A percentile compares a stretch with the other conserved stretches of the same genome.
phyloP scores from a whole-genome alignment of 768 basidiomycete species.

The Fomitopsis pulvina region DNA sequence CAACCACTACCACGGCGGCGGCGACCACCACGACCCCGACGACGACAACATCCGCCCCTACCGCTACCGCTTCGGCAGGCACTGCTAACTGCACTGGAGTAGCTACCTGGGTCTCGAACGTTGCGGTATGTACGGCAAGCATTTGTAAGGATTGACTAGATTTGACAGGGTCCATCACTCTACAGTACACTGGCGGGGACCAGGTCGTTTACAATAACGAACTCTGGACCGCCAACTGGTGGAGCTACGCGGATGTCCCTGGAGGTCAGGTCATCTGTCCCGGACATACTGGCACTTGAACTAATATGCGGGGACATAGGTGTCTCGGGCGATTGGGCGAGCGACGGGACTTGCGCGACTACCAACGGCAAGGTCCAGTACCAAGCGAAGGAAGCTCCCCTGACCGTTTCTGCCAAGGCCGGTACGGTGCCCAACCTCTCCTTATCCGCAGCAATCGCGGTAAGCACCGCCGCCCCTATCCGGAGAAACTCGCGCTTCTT shows the following conservation, averaged over 20 bases:
- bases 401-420: conserved; percentile 1
- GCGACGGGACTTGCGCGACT: conserved; percentile 18
- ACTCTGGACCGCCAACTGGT: conserved; percentile 24
- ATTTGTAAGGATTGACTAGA: neutral
- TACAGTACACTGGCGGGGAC: conserved; percentile 21
- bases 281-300: neutral
- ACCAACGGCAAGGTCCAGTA: conserved; percentile 2
- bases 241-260: conserved; percentile 22
- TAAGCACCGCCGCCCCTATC: neutral
- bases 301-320: conserved; percentile 7
- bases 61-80: conserved; percentile 6
- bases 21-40: conserved; percentile 7
- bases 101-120: conserved; percentile 20
- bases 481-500: conserved; percentile 6
- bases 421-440: conserved; percentile 2
- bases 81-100: conserved; percentile 20
- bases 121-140: conserved; percentile 15
- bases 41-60: conserved; percentile 7
- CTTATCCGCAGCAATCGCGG: conserved; percentile 1
- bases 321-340: conserved; percentile 20
- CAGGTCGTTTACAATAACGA: conserved; percentile 20
- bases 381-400: conserved; percentile 4
- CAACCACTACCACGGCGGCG: neutral
- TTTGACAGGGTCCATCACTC: neutral
- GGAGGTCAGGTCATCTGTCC: conserved; percentile 12